These are phyloP conservation scores for Massariosphaeria phaeospora DNA, from an alignment of 495 filamentous ascomycete genomes.

Conservation along the genomic window DNA sequence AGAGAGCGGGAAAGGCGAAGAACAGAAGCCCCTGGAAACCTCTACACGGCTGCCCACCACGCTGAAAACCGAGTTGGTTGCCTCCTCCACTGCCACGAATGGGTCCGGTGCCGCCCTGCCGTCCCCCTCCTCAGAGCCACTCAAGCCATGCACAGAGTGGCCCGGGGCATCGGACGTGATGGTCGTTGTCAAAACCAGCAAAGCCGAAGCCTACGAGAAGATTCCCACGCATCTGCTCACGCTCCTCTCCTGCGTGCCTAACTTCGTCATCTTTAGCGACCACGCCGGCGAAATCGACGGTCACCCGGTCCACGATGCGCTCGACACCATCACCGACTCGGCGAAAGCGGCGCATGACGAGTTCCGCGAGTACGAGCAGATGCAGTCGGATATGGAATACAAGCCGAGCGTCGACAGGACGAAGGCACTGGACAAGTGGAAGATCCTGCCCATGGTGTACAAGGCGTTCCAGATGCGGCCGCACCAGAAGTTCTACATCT, in stretches of 20 bases:
- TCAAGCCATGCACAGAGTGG: conserved; percentile 11
- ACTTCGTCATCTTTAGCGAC: conserved; percentile 55
- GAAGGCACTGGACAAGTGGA: conserved; percentile 59
- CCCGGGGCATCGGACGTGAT: conserved; percentile 35
- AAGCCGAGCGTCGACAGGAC: conserved; percentile 45
- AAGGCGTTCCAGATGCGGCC: conserved; percentile 44
- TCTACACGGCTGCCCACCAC: not conserved
- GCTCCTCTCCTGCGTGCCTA: conserved; percentile 50
- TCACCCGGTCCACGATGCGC: conserved; percentile 48
- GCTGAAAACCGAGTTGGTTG: not conserved
- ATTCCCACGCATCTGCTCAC: conserved; percentile 47
- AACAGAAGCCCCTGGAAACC: too few relatives aligned
- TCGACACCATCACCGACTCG: conserved; percentile 42
- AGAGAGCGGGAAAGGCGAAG: too few relatives aligned
- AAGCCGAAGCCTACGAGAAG: conserved; percentile 37
- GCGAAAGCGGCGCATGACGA: conserved; percentile 43
- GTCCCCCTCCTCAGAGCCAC: not conserved
- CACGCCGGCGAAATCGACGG: conserved; percentile 48
- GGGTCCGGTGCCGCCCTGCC: not conserved
- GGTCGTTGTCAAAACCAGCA: conserved; percentile 39
- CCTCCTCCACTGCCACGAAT: not conserved
- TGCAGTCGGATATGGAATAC: conserved; percentile 42
- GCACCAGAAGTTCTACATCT: conserved; percentile 60
- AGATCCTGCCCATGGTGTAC: conserved; percentile 54
- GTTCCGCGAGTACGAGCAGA: conserved; percentile 52